Evolutionary conservation across 176 grass and related monocot genomes (phyloP).

Genomic region (Oryza rufipogon): DNA sequence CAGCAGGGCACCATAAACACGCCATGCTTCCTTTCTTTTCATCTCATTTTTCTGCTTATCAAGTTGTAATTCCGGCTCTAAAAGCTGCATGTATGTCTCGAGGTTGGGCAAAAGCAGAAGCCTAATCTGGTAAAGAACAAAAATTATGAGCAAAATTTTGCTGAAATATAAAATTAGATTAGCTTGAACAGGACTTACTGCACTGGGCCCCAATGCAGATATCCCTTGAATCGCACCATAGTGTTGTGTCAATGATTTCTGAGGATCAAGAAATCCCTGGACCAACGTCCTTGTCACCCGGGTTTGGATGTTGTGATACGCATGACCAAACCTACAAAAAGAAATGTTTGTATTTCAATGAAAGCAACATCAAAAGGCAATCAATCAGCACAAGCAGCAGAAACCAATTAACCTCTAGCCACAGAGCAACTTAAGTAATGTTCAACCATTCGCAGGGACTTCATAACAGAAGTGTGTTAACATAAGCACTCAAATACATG

Average conservation of each 20-base stretch:
- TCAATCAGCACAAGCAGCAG: not conserved
- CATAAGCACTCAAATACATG: not conserved
- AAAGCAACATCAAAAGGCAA: not conserved
- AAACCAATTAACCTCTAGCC: not conserved
- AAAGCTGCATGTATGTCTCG: slow-evolving; percentile 79
- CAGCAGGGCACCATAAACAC: slow-evolving; percentile 83
- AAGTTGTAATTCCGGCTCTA: slow-evolving; percentile 87
- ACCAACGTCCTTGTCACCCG: slow-evolving; percentile 74
- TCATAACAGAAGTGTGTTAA: slow-evolving; percentile 20
- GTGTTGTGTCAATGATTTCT: slow-evolving; percentile 92
- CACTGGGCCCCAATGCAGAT: slow-evolving; percentile 76
- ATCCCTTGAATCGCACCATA: slow-evolving; percentile 93
- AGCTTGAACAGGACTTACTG: slow-evolving; percentile 49
- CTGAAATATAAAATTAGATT: slow-evolving; percentile 25
- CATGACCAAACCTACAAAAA: slow-evolving; percentile 75
- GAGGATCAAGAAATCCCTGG: slow-evolving; percentile 87
- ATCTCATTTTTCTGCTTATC: slow-evolving; percentile 94
- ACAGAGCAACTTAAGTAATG: slow-evolving; percentile 2
- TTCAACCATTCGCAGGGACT: not conserved
- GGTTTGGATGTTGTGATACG: slow-evolving; percentile 82
- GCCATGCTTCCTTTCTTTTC: slow-evolving; percentile 97
- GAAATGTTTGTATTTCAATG: slow-evolving; percentile 6
- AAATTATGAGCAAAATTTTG: slow-evolving; percentile 17
- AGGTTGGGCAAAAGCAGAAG: slow-evolving; percentile 90
- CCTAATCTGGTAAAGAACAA: slow-evolving; percentile 58